Base-by-base conservation (phyloP, 495 filamentous ascomycete species). In the Penicillium verhagenii region DNA sequence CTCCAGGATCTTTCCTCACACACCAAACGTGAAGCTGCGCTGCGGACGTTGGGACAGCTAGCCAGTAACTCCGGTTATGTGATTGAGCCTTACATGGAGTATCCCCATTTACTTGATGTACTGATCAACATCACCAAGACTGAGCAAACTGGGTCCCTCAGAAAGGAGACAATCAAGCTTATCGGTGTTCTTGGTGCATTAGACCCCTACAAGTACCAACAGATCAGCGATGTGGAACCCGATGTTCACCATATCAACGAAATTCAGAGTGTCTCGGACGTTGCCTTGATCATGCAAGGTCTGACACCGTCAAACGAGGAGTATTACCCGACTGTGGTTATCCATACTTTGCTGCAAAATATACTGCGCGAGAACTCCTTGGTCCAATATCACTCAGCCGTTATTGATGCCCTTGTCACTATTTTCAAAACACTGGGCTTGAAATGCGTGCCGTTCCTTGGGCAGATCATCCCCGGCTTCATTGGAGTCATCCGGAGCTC, bases 401-500 rank as follows among this genome's bases (percentile, higher is more conserved):
- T 97, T n/a, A 91, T 99, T 53, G 94, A 97, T 68, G 93, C 95
- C 1, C 93, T 99, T 57, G 97, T 99, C 83, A 96, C 89, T 52
- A 97, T 97, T 49, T 99, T 97, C 73, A 91, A 93, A 60, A 97
- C 95, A 6, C 75, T 97, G 47, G 94, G 94, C 1, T 69, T 96
- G 57, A 96, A 97, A 67, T 97, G 95, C 65, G 92, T 99, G 26
- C 87, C 90, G 2, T 97, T 96, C 68, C 81, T 99, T 5, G 86
- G 86, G 46, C 88, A 92, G 42, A 96, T 99, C 43, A 88, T 99
- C 47, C 95, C 94, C 2, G 95, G 89, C 0, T 97, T 99, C 65
- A 79, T 99, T 19, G 69, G 79, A 11, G 93, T 97, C 52, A 96
- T 97, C 44, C 82, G 86, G 44, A 84, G 82, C 53, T 90, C 90